Conservation (phyloP, 2,329 filamentous ascomycete genomes). For the Coniochaeta sp. region DNA sequence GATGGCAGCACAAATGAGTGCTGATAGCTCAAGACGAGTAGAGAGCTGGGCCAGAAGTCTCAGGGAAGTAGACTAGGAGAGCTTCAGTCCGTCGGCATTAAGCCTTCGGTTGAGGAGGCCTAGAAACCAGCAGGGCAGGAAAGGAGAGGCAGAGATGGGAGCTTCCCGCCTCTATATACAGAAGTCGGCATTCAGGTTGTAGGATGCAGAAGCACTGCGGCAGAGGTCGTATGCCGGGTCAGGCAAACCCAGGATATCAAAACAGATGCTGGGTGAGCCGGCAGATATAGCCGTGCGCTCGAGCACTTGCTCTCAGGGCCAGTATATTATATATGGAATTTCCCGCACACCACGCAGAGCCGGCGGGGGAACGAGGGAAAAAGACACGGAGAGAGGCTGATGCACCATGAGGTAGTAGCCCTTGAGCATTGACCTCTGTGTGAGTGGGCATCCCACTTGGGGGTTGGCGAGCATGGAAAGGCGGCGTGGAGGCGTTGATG, state of each 20-base stretch:
- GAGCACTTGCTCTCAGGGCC: not conserved
- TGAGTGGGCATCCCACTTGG: constrained; percentile 1
- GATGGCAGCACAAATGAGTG: not conserved
- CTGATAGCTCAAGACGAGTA: not conserved
- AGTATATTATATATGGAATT: constrained; percentile 1
- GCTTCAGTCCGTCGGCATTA: constrained; percentile 3
- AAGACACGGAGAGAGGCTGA: not conserved
- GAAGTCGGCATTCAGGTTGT: constrained; percentile 3
- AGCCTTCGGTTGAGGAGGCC: constrained; percentile 4
- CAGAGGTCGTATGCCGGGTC: not conserved
- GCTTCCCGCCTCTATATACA: constrained; percentile 7
- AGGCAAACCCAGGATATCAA: not conserved
- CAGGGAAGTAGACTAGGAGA: not conserved
- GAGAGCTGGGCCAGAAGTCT: not conserved
- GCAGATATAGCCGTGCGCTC: constrained; percentile 6
- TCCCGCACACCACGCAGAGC: constrained; percentile 1
- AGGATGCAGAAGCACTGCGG: constrained; percentile 2
- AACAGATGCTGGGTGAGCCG: constrained; percentile 3
- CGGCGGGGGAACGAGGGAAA: not conserved
- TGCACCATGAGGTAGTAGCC: not conserved
- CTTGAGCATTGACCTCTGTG: constrained; percentile 1
- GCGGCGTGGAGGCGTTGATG: not conserved
- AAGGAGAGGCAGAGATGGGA: constrained; percentile 3
- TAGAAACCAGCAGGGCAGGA: constrained; percentile 2
- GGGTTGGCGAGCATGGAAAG: not conserved